Percentiles rank a stretch among this genome's conserved stretches.
phyloP scores from a whole-genome alignment of 2,329 filamentous ascomycete genomes.

The Alternaria sp. region DNA sequence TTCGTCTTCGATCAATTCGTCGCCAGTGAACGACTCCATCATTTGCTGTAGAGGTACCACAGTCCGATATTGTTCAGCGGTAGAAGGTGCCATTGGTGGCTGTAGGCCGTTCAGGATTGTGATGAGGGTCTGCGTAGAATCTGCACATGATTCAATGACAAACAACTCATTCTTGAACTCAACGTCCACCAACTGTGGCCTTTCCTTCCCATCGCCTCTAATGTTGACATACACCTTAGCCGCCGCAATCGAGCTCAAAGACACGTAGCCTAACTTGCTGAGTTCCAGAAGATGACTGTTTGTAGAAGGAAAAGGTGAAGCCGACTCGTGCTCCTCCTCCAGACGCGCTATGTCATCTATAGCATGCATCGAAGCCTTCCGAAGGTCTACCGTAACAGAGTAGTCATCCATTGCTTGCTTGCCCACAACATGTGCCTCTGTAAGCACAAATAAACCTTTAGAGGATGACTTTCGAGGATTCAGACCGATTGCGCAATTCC shows the following conservation, averaged over 20 bases:
- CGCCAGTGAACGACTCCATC: conserved; percentile 87
- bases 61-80: conserved; percentile 85
- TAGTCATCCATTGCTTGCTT: conserved; percentile 72
- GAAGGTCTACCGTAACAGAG: conserved; percentile 72
- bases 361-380: conserved; percentile 83
- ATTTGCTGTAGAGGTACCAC: conserved; percentile 87
- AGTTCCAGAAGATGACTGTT: conserved; percentile 60
- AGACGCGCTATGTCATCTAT: conserved; percentile 75
- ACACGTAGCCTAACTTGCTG: conserved; percentile 77
- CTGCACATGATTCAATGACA: conserved; percentile 92
- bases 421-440: conserved; percentile 77
- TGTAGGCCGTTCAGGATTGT: conserved; percentile 79
- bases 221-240: conserved; percentile 75
- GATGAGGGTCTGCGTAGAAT: conserved; percentile 94
- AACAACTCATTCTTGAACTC: conserved; percentile 87
- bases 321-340: conserved; percentile 27
- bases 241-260: conserved; percentile 86
- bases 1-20: conserved; percentile 74
- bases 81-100: conserved; percentile 84
- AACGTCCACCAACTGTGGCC: conserved; percentile 75
- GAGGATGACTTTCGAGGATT: conserved; percentile 80
- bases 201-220: conserved; percentile 63
- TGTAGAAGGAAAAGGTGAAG: conserved; percentile 25
- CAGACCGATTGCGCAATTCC: conserved; percentile 83
- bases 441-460: conserved; percentile 80